phyloP scores from a whole-genome alignment of 2,329 filamentous ascomycete species.

The Curvularia hawaiiensis region DNA sequence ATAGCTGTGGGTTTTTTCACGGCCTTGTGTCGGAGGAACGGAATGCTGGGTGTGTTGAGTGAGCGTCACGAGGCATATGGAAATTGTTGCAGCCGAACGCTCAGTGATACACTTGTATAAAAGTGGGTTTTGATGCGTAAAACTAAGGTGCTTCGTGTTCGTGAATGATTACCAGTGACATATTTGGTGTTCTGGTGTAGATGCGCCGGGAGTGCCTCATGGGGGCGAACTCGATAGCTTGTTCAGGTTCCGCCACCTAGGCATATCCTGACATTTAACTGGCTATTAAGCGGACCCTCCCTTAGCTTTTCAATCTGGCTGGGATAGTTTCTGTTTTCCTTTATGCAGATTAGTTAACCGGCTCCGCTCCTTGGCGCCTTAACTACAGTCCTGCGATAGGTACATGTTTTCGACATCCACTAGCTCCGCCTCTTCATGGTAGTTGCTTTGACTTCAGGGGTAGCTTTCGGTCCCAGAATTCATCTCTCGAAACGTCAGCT shows the following conservation, averaged over 20 bases:
- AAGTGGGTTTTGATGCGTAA: neutral
- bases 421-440: neutral
- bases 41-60: neutral
- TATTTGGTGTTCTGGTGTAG: neutral
- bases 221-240: neutral
- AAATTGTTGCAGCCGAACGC: neutral
- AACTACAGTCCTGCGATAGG: neutral
- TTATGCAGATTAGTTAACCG: neutral
- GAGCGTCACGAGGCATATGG: neutral
- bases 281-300: neutral
- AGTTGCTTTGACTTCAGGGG: neutral
- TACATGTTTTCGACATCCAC: neutral
- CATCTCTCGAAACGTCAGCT: neutral
- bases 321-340: neutral
- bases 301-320: neutral
- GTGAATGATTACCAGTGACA: neutral
- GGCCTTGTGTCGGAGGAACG: neutral
- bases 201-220: neutral
- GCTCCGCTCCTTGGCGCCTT: neutral
- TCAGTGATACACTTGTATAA: neutral
- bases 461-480: neutral
- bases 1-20: neutral
- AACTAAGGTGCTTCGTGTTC: neutral
- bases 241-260: neutral
- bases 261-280: neutral